Base-by-base conservation (phyloP, 2,329 filamentous ascomycete species). In the Nemania sp. region DNA sequence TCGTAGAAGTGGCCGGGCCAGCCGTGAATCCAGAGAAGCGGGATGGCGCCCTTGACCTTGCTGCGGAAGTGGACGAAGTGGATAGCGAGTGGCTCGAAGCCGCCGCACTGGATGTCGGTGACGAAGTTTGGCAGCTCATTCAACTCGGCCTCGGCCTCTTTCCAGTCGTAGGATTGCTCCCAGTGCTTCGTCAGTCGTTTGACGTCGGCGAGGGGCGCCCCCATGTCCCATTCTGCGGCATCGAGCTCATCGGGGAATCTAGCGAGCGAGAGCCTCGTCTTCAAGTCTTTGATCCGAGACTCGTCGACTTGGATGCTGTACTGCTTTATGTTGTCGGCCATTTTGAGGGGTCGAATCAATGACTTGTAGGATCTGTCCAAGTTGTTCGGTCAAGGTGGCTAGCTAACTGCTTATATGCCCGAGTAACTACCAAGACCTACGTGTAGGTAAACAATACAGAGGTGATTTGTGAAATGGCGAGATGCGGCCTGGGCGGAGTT, bases 1-100 rank as follows among this genome's bases (percentile, higher is more conserved):
- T 91, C 88, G 48, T 89, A 71, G 69, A 90, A 90, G 64, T 83
- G 87, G 1, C 89, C 89, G 0, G 89, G 89, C 84, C 86, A 74
- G 45, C 72, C 72, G 51, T 74, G 72, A 21, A 74, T 68, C 60
- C 72, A 74, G 45, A 74, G 62, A 42, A 74, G 61, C 3, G 72
- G 72, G 20, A 74, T 71, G 13, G 72, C 72, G 21, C 66, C 64
- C 54, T 67, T 50, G 40, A 71, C 68, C n/a, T 64, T 60, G 61
- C 71, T 73, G 40, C 67, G 68, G 42, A 74, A 68, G 65, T 77
- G 73, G 25, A 78, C 56, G 65, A 77, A 78, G 67, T 78, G 76
- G 51, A 78, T 73, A 45, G 69, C 68, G 3, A 77, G 65, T 20
- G 71, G 67, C 53, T 73, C 71, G 55, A 76, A 77, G n/a, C 74